Evolutionary conservation across 805 yeast genomes (phyloP).

Genomic region (Spathaspora arborariae): DNA sequence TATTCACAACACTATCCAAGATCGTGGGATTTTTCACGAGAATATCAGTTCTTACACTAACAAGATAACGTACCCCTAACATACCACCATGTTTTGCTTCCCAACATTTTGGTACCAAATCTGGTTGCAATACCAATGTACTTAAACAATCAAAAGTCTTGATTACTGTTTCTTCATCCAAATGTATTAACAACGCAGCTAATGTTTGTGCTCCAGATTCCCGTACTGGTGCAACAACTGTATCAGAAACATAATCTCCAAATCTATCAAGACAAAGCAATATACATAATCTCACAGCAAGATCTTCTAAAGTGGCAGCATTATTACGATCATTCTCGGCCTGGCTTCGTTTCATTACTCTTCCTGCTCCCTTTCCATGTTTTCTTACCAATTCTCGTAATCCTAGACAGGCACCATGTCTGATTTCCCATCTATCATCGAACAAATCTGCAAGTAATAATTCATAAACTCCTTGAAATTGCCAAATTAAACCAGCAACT

Average conservation of each 20-base stretch:
- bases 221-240: constrained; percentile 96
- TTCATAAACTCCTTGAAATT: constrained; percentile 89
- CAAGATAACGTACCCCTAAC: constrained; percentile 88
- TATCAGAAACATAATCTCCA: constrained; percentile 96
- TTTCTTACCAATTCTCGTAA: constrained; percentile 77
- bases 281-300: constrained; percentile 79
- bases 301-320: constrained; percentile 72
- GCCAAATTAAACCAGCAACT: constrained; percentile 81
- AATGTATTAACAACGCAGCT: constrained; percentile 81
- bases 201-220: constrained; percentile 95
- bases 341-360: constrained; percentile 59
- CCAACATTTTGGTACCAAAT: constrained; percentile 63
- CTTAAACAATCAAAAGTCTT: constrained; percentile 64
- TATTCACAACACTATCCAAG: constrained; percentile 68
- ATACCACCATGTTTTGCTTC: constrained; percentile 98
- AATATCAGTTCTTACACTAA: constrained; percentile 82
- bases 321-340: constrained; percentile 67
- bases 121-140: constrained; percentile 62
- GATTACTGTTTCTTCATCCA: constrained; percentile 55
- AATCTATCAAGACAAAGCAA: constrained; percentile 90
- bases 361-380: constrained; percentile 85
- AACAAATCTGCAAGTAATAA: constrained; percentile 73
- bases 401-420: constrained; percentile 96
- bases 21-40: constrained; percentile 54
- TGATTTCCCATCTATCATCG: constrained; percentile 85